Evolutionary conservation across 2,329 filamentous ascomycete genomes (phyloP), one percentile per base, ranked within the genome.

Genomic region (Cladosporium sp.): DNA sequence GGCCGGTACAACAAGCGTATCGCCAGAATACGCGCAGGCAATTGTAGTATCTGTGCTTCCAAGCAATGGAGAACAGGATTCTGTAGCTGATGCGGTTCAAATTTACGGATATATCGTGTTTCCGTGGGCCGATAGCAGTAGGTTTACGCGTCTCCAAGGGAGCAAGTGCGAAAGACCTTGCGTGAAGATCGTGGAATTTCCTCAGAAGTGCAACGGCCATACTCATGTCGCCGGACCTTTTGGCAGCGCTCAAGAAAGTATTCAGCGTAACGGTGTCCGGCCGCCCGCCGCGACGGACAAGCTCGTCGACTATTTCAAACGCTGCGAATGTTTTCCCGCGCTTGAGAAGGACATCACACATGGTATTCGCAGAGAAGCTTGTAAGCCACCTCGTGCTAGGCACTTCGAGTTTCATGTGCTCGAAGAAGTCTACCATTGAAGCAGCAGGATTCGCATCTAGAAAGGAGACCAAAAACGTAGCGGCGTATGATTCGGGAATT

Each of bases 1-100:
- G 53, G 3, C 68, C 68, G 19, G 58, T 49, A 15, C 62, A 60
- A 56, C 68, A 71, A 15, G 68, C 68, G 57, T 71, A 70, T 7
- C 66, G 64, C 70, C 70, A 73, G 17, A 72, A 56, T 1, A 71
- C 65, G 17, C 68, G 61, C n/a, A 68, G 52, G 47, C 65, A 62
- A 44, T 71, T 71, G 60, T 61, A 66, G 50, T 60, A 62, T 8
- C 58, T 56, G 5, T 48, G 20, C 3, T 51, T 40, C 64, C 64
- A 69, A 1, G 67, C 68, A 13, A 71, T 45, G 7, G 34, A 19
- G 52, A 34, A 47, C 1, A 55, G 40, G 1, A 28, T 10, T n/a
- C 25, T 25, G n/a, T 36, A 36, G 4, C 12, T 37, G 34, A 15
- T 25, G 15, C 20, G 13, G 28, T 55, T 20, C 13, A 36, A 34